Evolutionary conservation across 768 basidiomycete species (phyloP), one percentile per base, ranked within the genome.

Genomic region (Suillus subaureus): DNA sequence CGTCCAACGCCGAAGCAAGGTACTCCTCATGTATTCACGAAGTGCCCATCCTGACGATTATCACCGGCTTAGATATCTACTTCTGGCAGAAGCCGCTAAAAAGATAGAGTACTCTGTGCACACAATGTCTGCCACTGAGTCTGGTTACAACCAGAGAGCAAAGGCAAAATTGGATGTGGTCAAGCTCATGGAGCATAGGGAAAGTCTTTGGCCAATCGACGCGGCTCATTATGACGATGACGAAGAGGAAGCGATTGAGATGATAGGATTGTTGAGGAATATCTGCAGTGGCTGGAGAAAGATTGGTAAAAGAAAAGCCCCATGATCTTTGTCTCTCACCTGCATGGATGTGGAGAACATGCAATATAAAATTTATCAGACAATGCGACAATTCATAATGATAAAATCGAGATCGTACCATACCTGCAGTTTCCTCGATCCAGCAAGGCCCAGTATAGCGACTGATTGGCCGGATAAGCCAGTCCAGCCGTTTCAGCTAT

Each of bases 41-140:
- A 49, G 21, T 54, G 18, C 39, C 12, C n/a, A 16, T 68, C 1
- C 28, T 61, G 47, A 45, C 0, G 21, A 58, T 62, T 26, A 47
- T 16, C 39, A 12, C 31, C 55, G 45, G 16, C 28, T 18, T 56
- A 89, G 87, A 70, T 74, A 77, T 58, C 69, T 76, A 26, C 70
- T 84, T 13, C 70, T 89, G 18, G 79, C 77, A 31, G 66, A 72
- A 1, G 75, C 78, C 3, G 84, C 88, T 5, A 79, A 74, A 61
- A 75, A 78, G 39, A 73, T 88, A 9, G 89, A 90, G 65, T 82
- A 83, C 64, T 74, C 65, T 5, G 78, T 77, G 2, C 79, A 84
- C 51, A 79, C 81, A 1, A 80, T 88, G 77, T 84, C 83, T 18
- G 81, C 81, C 51, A 88, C 86, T 0, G 67, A 72, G 11, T 74